These are phyloP conservation scores for Waltergamsia citrina DNA, from an alignment of 2,329 filamentous ascomycete genomes.

Conservation along the genomic window DNA sequence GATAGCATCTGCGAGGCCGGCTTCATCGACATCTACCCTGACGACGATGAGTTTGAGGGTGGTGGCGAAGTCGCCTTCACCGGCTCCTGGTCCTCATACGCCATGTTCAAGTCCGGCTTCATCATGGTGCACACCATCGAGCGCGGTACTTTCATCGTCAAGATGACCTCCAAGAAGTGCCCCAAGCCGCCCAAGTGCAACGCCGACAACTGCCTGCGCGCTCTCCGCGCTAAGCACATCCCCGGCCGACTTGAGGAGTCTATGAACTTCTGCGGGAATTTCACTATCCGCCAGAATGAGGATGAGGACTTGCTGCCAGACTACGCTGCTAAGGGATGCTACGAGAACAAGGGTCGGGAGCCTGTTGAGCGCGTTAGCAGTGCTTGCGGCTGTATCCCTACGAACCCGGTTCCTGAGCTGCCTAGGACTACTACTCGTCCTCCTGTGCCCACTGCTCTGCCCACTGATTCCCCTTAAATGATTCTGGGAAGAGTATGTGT, in stretches of 20 bases:
- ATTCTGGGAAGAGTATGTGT: too few relatives aligned
- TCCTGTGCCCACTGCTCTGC: slow-evolving; percentile 12
- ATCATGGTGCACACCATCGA: slow-evolving; percentile 33
- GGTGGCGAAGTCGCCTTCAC: slow-evolving; percentile 24
- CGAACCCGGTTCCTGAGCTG: slow-evolving; percentile 11
- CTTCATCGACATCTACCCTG: slow-evolving; percentile 37
- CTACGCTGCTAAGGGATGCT: slow-evolving; percentile 10
- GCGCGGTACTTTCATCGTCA: slow-evolving; percentile 28
- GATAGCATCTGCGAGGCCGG: slow-evolving; percentile 28
- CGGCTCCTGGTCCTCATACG: slow-evolving; percentile 34
- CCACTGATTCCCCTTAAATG: too few relatives aligned
- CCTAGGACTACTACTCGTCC: slow-evolving; percentile 12
- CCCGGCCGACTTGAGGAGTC: slow-evolving; percentile 10
- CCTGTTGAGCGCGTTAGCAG: slow-evolving; percentile 11
- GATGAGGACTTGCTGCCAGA: slow-evolving; percentile 10
- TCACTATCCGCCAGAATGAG: slow-evolving; percentile 8
- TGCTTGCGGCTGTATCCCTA: slow-evolving; percentile 12
- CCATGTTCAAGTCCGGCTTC: slow-evolving; percentile 30
- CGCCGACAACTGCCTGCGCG: slow-evolving; percentile 13
- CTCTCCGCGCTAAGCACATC: slow-evolving; percentile 8
- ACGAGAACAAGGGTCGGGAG: slow-evolving; percentile 5
- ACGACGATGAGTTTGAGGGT: slow-evolving; percentile 29
- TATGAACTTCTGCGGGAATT: slow-evolving; percentile 11
- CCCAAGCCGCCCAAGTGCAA: slow-evolving; percentile 10
- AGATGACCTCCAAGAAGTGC: slow-evolving; percentile 8